A percentile compares a stretch with the other conserved stretches of the same genome.
These are phyloP conservation scores for Yamadazyma triangularis DNA, from an alignment of 1,139 yeast genomes.

Conservation along the genomic window DNA sequence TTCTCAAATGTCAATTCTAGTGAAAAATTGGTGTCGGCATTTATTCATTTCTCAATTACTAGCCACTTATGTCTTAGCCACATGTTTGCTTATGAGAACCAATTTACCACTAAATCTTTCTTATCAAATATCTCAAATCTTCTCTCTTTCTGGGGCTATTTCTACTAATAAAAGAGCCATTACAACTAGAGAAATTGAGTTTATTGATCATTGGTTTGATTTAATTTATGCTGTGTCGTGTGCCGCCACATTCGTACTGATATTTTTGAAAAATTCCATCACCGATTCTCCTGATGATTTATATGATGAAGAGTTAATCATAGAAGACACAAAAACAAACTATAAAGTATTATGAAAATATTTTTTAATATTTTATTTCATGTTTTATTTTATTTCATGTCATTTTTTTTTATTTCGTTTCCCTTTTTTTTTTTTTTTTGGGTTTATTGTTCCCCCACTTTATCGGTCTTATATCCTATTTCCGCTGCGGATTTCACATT, in stretches of 20 bases:
- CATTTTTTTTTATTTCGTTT: too few species aligned
- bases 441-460: too few species aligned
- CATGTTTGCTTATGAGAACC: conserved; percentile 71
- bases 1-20: conserved; percentile 11
- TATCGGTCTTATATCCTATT: too few species aligned
- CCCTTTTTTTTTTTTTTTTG: too few species aligned
- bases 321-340: too few species aligned
- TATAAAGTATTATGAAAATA: too few species aligned
- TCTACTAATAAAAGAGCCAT: conserved; percentile 16
- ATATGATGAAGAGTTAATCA: neutral
- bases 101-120: conserved; percentile 64
- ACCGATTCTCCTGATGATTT: neutral
- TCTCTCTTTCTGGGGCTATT: conserved; percentile 36
- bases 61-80: conserved; percentile 77
- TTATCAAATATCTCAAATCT: conserved; percentile 41
- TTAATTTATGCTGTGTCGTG: conserved; percentile 61
- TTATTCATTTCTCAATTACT: conserved; percentile 63
- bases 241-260: conserved; percentile 44
- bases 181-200: conserved; percentile 44
- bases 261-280: too few species aligned
- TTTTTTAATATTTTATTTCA: too few species aligned
- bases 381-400: too few species aligned
- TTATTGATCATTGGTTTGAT: conserved; percentile 81
- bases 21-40: conserved; percentile 36
- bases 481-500: too few species aligned